A percentile compares a stretch with the other conserved stretches of the same genome.
Evolutionary conservation across 768 basidiomycete genomes (phyloP).

Genomic region (Serendipita sp.): DNA sequence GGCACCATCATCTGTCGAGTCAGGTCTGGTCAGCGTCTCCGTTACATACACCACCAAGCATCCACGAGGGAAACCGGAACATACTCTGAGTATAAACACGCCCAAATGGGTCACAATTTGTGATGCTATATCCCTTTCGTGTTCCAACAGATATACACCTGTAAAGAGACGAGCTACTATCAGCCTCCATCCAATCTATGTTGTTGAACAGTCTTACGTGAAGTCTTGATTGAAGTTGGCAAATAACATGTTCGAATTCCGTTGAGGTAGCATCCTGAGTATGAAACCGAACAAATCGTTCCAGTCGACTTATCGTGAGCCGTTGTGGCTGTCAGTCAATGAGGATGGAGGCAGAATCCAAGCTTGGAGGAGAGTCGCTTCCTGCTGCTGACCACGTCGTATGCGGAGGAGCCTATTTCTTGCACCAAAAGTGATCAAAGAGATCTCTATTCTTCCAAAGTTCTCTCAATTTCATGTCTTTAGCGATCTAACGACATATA

Average conservation of each 20-base stretch:
- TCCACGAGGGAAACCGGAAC: slow-evolving; percentile 18
- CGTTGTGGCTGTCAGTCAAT: too few relatives aligned
- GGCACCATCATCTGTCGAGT: slow-evolving; percentile 64
- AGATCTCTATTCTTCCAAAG: too few relatives aligned
- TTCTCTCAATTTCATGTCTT: too few relatives aligned
- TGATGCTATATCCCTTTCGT: slow-evolving; percentile 88
- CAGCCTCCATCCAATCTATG: neutral
- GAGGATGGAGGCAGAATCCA: too few relatives aligned
- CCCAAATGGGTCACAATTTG: slow-evolving; percentile 96
- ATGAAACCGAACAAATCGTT: too few relatives aligned
- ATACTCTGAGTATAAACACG: slow-evolving; percentile 86
- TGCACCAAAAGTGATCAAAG: neutral
- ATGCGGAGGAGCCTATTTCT: neutral
- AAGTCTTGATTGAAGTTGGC: slow-evolving; percentile 98
- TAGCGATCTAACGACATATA: too few relatives aligned
- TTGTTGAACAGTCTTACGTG: slow-evolving; percentile 32
- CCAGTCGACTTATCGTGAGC: too few relatives aligned
- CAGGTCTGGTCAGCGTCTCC: neutral
- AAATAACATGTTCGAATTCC: slow-evolving; percentile 41
- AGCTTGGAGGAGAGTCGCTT: too few relatives aligned
- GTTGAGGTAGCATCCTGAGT: slow-evolving; percentile 2
- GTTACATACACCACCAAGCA: neutral
- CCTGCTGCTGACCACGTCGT: neutral
- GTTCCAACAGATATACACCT: slow-evolving; percentile 89
- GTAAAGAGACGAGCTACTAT: slow-evolving; percentile 14